Evolutionary conservation across 2,329 filamentous ascomycete species (phyloP), one percentile per base, ranked within the genome.

Genomic region (Hirsutella rhossiliensis): DNA sequence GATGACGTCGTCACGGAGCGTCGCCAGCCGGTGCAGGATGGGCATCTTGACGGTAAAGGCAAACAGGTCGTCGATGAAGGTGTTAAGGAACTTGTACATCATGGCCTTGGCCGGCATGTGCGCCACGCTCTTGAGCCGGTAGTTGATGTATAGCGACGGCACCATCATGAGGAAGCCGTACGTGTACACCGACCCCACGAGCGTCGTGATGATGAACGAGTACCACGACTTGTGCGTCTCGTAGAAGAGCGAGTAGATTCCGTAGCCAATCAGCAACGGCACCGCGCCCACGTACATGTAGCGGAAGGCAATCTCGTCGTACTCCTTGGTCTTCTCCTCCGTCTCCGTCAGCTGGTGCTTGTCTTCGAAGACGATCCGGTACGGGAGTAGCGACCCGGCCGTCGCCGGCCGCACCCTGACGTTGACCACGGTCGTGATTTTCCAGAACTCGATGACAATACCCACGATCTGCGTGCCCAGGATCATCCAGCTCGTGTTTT

Each of bases 161-260:
- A 98, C 84, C 92, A 98, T 98, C 88, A 98, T 95, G 48, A 98
- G 69, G 74, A 98, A 98, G 5, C 92, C 92, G 61, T 98, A 98
- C 0, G 92, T 89, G 62, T 98, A 98, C 42, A 98, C 92, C 38
- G 84, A 90, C 11, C 89, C 92, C 19, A 98, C 92, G 11, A 98
- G 80, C 0, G 90, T 97, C 20, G 92, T 80, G 61, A 98, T 94
- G 62, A 94, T 75, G 71, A 89, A 98, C 38, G 84, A 92, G 69
- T 96, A 96, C 92, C 92, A 97, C 41, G 86, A 92, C 73, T 97
- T 97, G 73, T 98, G 92, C 12, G 77, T 82, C 42, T 97, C 88
- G 67, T 98, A 98, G 48, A 92, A 62, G 43, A 98, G 72, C 28
- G 86, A 94, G 75, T 98, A 98, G 48, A 74, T 74, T 13, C 90